phyloP scores from a whole-genome alignment of 164 flowering plant genomes.

The Amborella trichopoda region DNA sequence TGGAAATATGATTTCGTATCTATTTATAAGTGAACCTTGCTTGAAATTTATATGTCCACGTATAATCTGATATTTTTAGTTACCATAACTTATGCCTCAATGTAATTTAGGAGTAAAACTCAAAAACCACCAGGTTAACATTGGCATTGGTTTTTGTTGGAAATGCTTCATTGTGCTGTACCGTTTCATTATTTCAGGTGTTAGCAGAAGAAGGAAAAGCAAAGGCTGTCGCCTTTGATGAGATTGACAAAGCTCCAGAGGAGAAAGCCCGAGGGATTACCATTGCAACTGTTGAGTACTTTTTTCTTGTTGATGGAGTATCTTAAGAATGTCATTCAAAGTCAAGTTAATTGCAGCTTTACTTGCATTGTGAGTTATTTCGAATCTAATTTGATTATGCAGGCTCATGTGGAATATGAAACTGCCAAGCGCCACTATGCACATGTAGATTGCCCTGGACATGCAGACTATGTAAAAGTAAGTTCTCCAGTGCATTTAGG shows the following conservation, averaged over 20 bases:
- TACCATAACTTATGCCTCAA: too few species aligned
- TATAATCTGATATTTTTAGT: too few species aligned
- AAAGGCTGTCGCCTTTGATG: conserved; percentile 89
- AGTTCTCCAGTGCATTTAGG: too few species aligned
- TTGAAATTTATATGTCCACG: too few species aligned
- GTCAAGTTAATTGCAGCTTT: too few species aligned
- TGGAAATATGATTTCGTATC: too few species aligned
- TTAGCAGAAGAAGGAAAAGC: conserved; percentile 94
- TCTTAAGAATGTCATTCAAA: too few species aligned
- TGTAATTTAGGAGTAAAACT: too few species aligned
- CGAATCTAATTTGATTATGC: conserved; percentile 19
- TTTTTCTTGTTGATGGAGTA: conserved; percentile 5
- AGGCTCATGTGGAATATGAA: conserved; percentile 99
- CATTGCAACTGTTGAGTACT: conserved; percentile 66
- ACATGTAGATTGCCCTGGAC: conserved; percentile 98
- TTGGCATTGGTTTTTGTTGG: not conserved
- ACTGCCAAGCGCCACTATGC: conserved; percentile 91
- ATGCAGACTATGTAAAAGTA: conserved; percentile 98
- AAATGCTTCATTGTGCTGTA: not conserved
- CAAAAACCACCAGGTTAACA: not conserved
- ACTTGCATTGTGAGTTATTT: too few species aligned
- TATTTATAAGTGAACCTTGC: too few species aligned
- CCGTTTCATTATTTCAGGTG: conserved; percentile 30
- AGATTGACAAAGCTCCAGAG: conserved; percentile 99
- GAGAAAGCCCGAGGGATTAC: conserved; percentile 98